These are phyloP conservation scores for Pharnaceum exiguum DNA, from an alignment of 148 eudicot species.

Conservation along the genomic window DNA sequence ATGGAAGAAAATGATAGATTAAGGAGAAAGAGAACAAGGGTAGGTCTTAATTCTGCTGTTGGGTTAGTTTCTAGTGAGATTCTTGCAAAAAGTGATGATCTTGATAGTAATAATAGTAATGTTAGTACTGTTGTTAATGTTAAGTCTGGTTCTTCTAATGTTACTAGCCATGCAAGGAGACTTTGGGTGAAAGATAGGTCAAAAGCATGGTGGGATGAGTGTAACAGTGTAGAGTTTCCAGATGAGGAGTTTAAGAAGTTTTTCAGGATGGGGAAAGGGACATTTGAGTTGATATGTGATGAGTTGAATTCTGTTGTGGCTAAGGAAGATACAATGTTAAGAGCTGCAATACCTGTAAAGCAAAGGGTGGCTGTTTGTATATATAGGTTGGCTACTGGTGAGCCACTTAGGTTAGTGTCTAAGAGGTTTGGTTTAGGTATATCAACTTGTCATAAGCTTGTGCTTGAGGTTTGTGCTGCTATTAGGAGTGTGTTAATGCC, in stretches of 20 bases:
- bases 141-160: no score
- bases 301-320: slow-evolving; percentile 65
- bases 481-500: slow-evolving; percentile 83
- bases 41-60: slow-evolving; percentile 21
- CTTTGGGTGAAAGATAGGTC: slow-evolving; percentile 86
- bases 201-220: slow-evolving; percentile 89
- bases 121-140: neutral
- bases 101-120: slow-evolving; percentile 7
- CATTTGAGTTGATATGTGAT: slow-evolving; percentile 71
- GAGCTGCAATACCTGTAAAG: slow-evolving; percentile 81
- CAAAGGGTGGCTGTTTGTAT: slow-evolving; percentile 91
- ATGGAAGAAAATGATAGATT: slow-evolving; percentile 30
- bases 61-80: slow-evolving; percentile 16
- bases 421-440: slow-evolving; percentile 83
- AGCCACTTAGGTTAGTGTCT: slow-evolving; percentile 78
- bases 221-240: slow-evolving; percentile 57
- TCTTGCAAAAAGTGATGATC: slow-evolving; percentile 6
- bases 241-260: slow-evolving; percentile 68
- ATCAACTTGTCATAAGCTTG: slow-evolving; percentile 92
- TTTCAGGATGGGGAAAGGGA: slow-evolving; percentile 75
- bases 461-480: slow-evolving; percentile 83
- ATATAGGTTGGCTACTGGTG: slow-evolving; percentile 84
- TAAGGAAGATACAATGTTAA: slow-evolving; percentile 71
- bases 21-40: slow-evolving; percentile 35
- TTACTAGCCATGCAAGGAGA: slow-evolving; percentile 57